Conservation (phyloP, 192 early-diverging fungal genomes). For the Chytriomyces sp. region DNA sequence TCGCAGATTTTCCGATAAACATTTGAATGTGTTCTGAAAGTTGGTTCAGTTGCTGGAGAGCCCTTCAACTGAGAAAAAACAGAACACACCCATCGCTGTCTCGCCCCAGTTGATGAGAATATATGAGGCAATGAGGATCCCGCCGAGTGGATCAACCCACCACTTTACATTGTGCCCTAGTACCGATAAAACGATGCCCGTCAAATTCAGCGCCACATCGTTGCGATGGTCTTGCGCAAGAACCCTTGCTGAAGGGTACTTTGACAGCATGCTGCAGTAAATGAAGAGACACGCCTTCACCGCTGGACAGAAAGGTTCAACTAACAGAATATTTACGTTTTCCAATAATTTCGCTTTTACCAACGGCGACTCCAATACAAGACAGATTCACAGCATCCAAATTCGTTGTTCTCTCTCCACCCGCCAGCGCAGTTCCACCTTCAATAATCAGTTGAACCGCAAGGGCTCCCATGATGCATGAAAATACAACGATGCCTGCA, state of each 20-base stretch:
- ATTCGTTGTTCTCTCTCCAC: not conserved
- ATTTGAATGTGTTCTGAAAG: slow-evolving; percentile 66
- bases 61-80: too few relatives aligned
- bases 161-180: slow-evolving; percentile 60
- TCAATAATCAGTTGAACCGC: slow-evolving; percentile 68
- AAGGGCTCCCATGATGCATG: slow-evolving; percentile 69
- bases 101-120: slow-evolving; percentile 71
- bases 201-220: slow-evolving; percentile 71
- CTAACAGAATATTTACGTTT: too few relatives aligned
- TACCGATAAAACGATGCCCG: slow-evolving; percentile 65
- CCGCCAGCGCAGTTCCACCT: slow-evolving; percentile 6
- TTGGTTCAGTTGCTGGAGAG: too few relatives aligned
- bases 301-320: not conserved
- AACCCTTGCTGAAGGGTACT: slow-evolving; percentile 68
- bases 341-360: not conserved
- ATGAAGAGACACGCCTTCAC: not conserved
- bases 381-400: not conserved
- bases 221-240: slow-evolving; percentile 79
- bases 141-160: slow-evolving; percentile 75
- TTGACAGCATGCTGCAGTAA: slow-evolving; percentile 9
- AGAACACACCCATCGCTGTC: slow-evolving; percentile 55
- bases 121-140: slow-evolving; percentile 67
- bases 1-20: slow-evolving; percentile 77
- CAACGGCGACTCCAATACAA: slow-evolving; percentile 7
- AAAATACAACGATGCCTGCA: slow-evolving; percentile 66